Evolutionary conservation across 2,329 filamentous ascomycete genomes (phyloP), one percentile per base, ranked within the genome.

Genomic region (Geosmithia morbida): DNA sequence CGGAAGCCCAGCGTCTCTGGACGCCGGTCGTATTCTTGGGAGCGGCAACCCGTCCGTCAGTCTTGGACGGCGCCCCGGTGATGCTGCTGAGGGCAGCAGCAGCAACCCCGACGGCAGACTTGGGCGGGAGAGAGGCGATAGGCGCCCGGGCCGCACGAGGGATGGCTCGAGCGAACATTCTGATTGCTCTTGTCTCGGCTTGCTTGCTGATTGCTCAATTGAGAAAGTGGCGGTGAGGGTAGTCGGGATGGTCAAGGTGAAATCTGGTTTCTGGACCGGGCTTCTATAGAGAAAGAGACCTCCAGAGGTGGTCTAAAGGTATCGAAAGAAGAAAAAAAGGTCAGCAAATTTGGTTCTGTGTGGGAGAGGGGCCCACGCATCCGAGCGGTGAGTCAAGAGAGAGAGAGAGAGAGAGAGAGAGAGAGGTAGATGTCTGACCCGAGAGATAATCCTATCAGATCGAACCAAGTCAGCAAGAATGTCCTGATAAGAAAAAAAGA

Each of bases 401-500:
- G 66, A 52, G 51, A n/a, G n/a, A 29, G 67, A 70, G 66, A 71
- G 66, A 52, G 51, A 29, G 67, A 70, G 66, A 71, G 66, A 52
- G 51, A n/a, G n/a, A n/a, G n/a, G n/a, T n/a, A n/a, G n/a, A 48
- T 47, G 22, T 67, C 75, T 60, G 67, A 84, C 81, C 81, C 79
- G 81, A 85, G 68, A 85, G 77, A 75, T 85, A 85, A 75, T 85
- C 81, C 81, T 84, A 59, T 49, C n/a, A n/a, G 53, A 52, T 26
- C 22, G 4, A 51, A 54, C 55, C 51, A 52, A 48, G 64, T 76
- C 68, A 77, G 72, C 59, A 50, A 48, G 37, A 19, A n/a, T n/a
- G 39, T 22, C 7, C 41, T 41, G 43, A 47, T 44, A 43, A 26
- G 40, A 41, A 49, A 53, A 50, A 48, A 42, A 49, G 50, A 39